These are phyloP conservation scores for Cryphonectria parasitica DNA, from an alignment of 2,329 filamentous ascomycete genomes.

Conservation along the genomic window DNA sequence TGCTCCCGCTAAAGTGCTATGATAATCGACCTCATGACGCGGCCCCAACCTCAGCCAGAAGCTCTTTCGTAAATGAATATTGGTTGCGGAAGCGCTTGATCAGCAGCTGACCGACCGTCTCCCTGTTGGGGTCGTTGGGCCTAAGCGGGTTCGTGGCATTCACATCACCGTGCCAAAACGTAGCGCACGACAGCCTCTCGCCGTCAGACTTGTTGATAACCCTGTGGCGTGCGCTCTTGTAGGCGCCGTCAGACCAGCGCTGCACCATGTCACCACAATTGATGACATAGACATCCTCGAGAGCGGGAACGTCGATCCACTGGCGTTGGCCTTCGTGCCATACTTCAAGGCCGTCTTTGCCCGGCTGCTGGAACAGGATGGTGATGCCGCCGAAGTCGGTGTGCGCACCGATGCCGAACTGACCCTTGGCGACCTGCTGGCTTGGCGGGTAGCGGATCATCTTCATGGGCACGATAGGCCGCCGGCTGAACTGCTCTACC, in stretches of 20 bases:
- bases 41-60: too few relatives aligned
- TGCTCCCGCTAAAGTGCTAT: too few relatives aligned
- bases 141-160: slow-evolving; percentile 35
- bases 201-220: slow-evolving; percentile 28
- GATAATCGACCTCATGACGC: too few relatives aligned
- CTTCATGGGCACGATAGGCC: slow-evolving; percentile 33
- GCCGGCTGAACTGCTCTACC: too few relatives aligned
- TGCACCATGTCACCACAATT: slow-evolving; percentile 34
- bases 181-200: slow-evolving; percentile 21
- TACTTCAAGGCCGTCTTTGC: slow-evolving; percentile 35
- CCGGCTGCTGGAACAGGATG: slow-evolving; percentile 34
- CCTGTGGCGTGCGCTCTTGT: slow-evolving; percentile 31
- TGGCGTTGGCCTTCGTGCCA: slow-evolving; percentile 29
- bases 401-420: slow-evolving; percentile 34
- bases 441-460: slow-evolving; percentile 32
- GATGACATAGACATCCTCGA: slow-evolving; percentile 33
- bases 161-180: slow-evolving; percentile 36
- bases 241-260: slow-evolving; percentile 29
- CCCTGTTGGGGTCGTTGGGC: slow-evolving; percentile 30
- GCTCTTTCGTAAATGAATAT: too few relatives aligned
- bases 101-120: slow-evolving; percentile 33
- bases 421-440: slow-evolving; percentile 26
- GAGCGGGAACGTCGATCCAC: slow-evolving; percentile 32
- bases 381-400: slow-evolving; percentile 36
- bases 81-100: slow-evolving; percentile 31